These are phyloP conservation scores for Phialocephala subalpina DNA, from an alignment of 2,329 filamentous ascomycete species.

Conservation along the genomic window DNA sequence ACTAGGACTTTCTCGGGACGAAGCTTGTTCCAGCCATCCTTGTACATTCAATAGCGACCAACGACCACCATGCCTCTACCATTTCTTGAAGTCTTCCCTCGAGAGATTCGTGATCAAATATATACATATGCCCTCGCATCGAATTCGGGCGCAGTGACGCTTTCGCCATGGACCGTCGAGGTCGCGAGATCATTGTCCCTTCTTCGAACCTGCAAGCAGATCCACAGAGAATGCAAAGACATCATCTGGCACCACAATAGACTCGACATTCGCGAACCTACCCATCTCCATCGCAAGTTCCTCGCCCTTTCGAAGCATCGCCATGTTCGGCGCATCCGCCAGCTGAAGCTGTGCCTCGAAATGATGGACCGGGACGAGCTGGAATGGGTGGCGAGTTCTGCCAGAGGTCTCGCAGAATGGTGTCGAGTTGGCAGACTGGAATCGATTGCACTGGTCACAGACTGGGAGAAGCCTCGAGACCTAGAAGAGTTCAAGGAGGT, in stretches of 20 bases:
- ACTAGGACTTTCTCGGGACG: slow-evolving; percentile 2
- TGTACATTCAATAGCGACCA: slow-evolving; percentile 4
- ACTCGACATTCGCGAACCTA: slow-evolving; percentile 31
- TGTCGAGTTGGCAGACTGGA: slow-evolving; percentile 27
- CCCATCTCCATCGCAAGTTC: slow-evolving; percentile 33
- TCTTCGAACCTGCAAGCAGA: slow-evolving; percentile 41
- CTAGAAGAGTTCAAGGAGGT: slow-evolving; percentile 39
- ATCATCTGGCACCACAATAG: slow-evolving; percentile 40
- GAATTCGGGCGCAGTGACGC: slow-evolving; percentile 32
- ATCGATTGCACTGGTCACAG: slow-evolving; percentile 36
- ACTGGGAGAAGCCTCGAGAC: slow-evolving; percentile 37
- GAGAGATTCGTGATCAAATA: slow-evolving; percentile 43
- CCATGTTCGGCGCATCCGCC: slow-evolving; percentile 27
- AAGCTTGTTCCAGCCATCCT: neutral
- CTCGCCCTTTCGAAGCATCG: slow-evolving; percentile 23
- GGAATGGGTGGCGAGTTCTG: slow-evolving; percentile 37
- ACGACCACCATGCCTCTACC: slow-evolving; percentile 27
- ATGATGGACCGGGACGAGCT: slow-evolving; percentile 42
- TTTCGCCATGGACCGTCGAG: slow-evolving; percentile 40
- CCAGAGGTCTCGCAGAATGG: slow-evolving; percentile 31
- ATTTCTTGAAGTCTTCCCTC: slow-evolving; percentile 38
- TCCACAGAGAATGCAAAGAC: slow-evolving; percentile 42
- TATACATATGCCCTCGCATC: slow-evolving; percentile 39
- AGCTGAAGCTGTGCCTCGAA: slow-evolving; percentile 38
- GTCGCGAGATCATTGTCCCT: slow-evolving; percentile 38